Conservation (phyloP, 306 rosid genomes). For the Dalbergia cultrata region DNA sequence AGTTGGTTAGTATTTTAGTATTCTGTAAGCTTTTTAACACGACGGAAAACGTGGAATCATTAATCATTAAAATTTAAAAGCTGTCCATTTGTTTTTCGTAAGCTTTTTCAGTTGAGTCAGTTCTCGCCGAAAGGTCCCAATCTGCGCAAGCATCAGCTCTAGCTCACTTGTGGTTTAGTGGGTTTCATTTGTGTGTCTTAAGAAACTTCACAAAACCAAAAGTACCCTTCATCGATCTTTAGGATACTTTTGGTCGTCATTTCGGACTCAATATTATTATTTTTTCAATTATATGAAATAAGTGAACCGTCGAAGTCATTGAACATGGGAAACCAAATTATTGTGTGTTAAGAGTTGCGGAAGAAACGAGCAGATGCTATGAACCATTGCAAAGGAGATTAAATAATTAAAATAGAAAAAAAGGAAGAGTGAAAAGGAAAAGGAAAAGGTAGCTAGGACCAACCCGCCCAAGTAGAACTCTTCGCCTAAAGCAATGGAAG, state of each 20-base stretch:
- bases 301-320: slow-evolving; percentile 2
- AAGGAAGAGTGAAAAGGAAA: neutral
- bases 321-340: slow-evolving; percentile 1
- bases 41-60: slow-evolving; percentile 43
- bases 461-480: slow-evolving; percentile 97
- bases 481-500: slow-evolving; percentile 94
- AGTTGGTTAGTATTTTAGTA: no score
- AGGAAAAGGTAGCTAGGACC: neutral
- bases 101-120: slow-evolving; percentile 40
- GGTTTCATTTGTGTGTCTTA: slow-evolving; percentile 45
- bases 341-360: neutral
- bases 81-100: slow-evolving; percentile 29
- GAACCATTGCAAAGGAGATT: neutral
- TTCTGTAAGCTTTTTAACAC: slow-evolving; percentile 17
- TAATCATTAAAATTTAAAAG: slow-evolving; percentile 26
- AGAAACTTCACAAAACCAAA: neutral
- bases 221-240: neutral
- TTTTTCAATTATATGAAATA: neutral
- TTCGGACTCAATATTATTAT: slow-evolving; percentile 15
- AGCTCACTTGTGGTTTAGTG: slow-evolving; percentile 38
- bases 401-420: neutral
- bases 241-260: slow-evolving; percentile 41
- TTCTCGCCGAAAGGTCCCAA: slow-evolving; percentile 37
- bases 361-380: neutral
- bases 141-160: slow-evolving; percentile 10